Percentiles rank a stretch among this genome's conserved stretches.
Evolutionary conservation across 306 rosid species (phyloP).

Genomic region (Datisca glomerata): DNA sequence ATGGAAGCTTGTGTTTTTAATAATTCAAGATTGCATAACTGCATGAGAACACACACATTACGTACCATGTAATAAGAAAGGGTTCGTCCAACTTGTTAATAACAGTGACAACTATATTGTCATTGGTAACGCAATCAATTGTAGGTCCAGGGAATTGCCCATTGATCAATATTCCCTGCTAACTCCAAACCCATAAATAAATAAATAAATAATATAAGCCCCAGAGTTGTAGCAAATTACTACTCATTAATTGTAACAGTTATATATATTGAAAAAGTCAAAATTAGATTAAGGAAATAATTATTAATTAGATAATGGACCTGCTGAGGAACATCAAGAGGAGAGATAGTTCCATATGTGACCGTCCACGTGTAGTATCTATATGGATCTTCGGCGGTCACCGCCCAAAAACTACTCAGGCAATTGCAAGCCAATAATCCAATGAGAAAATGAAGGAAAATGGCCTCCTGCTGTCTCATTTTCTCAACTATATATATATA

Average conservation of each 20-base stretch:
- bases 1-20: no score
- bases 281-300: not conserved
- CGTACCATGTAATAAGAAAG: constrained; percentile 81
- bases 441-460: no score
- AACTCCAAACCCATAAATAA: no score
- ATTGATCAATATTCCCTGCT: constrained; percentile 76
- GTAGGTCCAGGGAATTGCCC: constrained; percentile 90
- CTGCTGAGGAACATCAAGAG: constrained; percentile 62
- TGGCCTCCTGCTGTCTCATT: no score
- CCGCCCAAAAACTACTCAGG: constrained; percentile 24
- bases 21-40: no score
- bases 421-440: constrained; percentile 32
- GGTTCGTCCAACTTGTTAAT: constrained; percentile 63
- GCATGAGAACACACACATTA: no score
- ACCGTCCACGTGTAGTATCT: constrained; percentile 77
- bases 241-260: no score
- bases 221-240: no score
- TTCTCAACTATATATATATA: no score
- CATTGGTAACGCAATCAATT: constrained; percentile 63
- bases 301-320: no score
- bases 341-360: constrained; percentile 76
- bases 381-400: constrained; percentile 65
- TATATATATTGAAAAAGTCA: no score
- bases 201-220: not conserved
- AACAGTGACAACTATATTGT: constrained; percentile 53